A percentile compares a stretch with the other conserved stretches of the same genome.
Conservation (phyloP, 225 moss, liverwort and hornwort genomes). For the Asterella californica region DNA sequence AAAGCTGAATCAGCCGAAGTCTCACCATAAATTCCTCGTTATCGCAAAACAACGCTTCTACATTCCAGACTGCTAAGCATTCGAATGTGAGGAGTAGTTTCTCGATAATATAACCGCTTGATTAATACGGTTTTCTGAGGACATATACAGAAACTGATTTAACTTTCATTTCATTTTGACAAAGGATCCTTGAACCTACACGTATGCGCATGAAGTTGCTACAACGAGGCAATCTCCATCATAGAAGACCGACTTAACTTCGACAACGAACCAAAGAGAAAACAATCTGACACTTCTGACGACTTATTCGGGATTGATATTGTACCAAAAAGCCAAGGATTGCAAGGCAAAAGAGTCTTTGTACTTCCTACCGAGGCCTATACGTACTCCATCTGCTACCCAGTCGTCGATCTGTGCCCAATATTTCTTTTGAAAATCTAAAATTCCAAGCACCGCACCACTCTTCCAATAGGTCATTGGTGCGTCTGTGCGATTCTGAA, state of each 20-base stretch:
- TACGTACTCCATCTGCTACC: conserved; percentile 85
- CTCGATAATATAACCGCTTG: too few relatives aligned
- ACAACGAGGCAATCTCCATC: too few relatives aligned
- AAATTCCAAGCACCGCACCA: conserved; percentile 90
- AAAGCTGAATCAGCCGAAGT: too few relatives aligned
- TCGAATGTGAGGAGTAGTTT: too few relatives aligned
- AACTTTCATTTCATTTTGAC: conserved; percentile 1
- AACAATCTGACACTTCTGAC: too few relatives aligned
- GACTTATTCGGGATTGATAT: conserved; percentile 38
- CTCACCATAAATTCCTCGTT: too few relatives aligned
- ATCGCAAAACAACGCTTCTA: too few relatives aligned
- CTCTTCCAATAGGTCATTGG: conserved; percentile 86
- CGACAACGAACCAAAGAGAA: too few relatives aligned
- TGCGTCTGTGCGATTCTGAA: conserved; percentile 84
- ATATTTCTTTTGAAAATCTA: conserved; percentile 83
- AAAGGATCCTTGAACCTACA: neutral
- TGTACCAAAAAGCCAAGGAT: conserved; percentile 90
- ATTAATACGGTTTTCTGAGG: too few relatives aligned
- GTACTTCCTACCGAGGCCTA: conserved; percentile 82
- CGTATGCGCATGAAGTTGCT: neutral
- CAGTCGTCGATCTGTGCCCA: conserved; percentile 97
- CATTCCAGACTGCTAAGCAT: too few relatives aligned
- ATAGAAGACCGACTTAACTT: too few relatives aligned
- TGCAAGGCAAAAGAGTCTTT: conserved; percentile 83
- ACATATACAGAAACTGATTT: too few relatives aligned